phyloP scores from a whole-genome alignment of 768 basidiomycete species.

The Psilocybe sp. region DNA sequence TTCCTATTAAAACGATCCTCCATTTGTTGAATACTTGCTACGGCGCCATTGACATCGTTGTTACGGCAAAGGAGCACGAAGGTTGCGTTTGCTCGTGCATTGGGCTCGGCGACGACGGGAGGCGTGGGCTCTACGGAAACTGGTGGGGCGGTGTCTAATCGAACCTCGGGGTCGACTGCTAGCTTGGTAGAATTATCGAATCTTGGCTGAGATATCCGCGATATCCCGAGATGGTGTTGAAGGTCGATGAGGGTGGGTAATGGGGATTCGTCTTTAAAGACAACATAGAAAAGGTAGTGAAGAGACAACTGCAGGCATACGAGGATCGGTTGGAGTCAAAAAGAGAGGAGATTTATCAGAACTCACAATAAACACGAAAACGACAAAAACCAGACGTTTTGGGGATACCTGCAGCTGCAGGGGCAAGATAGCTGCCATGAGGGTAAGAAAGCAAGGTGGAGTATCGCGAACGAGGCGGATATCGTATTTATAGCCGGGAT shows the following conservation, averaged over 20 bases:
- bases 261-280: constrained; percentile 46
- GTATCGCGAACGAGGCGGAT: constrained; percentile 5
- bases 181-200: constrained; percentile 2
- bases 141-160: background rate
- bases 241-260: constrained; percentile 42
- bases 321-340: background rate
- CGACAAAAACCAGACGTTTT: constrained; percentile 53
- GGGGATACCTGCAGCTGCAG: constrained; percentile 40
- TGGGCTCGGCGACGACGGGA: background rate
- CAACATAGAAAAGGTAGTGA: constrained; percentile 52
- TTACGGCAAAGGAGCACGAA: constrained; percentile 74
- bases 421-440: constrained; percentile 18
- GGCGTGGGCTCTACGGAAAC: background rate
- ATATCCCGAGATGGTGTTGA: constrained; percentile 25
- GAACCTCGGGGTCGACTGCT: background rate
- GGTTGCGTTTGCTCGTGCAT: constrained; percentile 63
- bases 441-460: constrained; percentile 6
- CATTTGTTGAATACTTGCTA: constrained; percentile 59
- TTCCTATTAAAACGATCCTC: constrained; percentile 85
- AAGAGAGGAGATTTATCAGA: background rate
- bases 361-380: constrained; percentile 46
- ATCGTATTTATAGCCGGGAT: background rate
- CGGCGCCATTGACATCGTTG: constrained; percentile 47
- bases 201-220: background rate
- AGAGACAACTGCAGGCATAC: constrained; percentile 41